phyloP scores from a whole-genome alignment of 495 filamentous ascomycete species.

The Bacidia rubella region DNA sequence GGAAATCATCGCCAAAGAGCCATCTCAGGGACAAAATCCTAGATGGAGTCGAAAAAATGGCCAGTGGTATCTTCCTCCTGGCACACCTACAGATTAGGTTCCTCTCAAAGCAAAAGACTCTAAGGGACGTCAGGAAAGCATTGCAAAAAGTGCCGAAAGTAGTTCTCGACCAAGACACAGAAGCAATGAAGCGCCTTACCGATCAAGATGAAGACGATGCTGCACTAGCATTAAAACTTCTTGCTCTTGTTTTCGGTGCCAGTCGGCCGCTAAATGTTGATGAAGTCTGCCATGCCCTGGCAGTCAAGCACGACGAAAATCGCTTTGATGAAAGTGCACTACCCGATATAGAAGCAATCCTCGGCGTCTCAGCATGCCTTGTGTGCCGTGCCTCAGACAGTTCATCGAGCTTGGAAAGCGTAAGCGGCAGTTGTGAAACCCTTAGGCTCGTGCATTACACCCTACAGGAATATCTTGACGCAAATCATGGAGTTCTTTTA shows the following conservation, averaged over 20 bases:
- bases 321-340: conserved; percentile 29
- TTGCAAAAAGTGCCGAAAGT: conserved; percentile 16
- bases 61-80: conserved; percentile 31
- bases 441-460: neutral
- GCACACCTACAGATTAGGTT: conserved; percentile 33
- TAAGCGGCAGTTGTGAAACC: neutral
- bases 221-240: conserved; percentile 3
- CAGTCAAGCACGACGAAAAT: conserved; percentile 18
- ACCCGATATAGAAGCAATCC: conserved; percentile 23
- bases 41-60: neutral
- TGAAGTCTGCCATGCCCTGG: conserved; percentile 25
- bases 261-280: conserved; percentile 5
- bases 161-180: conserved; percentile 18
- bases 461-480: neutral
- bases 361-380: conserved; percentile 31
- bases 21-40: neutral
- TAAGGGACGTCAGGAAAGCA: conserved; percentile 20
- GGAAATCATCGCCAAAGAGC: neutral
- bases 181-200: conserved; percentile 19
- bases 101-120: conserved; percentile 22
- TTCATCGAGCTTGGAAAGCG: neutral
- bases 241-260: conserved; percentile 15
- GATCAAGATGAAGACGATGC: conserved; percentile 7
- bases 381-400: conserved; percentile 22
- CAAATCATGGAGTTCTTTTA: neutral